Evolutionary conservation across 1,284 basidiomycete species (phyloP).

Genomic region (Ceratobasidium papillatum): DNA sequence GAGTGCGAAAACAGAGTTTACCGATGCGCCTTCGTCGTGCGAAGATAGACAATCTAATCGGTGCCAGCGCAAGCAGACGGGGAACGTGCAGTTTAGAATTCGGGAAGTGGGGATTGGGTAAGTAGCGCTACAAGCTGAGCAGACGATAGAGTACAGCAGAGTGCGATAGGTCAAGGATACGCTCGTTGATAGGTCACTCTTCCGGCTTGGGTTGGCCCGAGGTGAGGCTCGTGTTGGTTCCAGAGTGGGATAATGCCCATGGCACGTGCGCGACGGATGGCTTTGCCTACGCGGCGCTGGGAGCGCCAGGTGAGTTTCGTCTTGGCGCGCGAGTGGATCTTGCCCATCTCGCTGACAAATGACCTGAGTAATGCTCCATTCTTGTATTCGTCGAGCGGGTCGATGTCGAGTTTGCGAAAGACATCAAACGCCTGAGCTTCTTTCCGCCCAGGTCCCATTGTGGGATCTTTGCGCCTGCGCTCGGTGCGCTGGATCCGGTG

Average conservation of each 20-base stretch:
- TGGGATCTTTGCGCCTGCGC: slow-evolving; percentile 43
- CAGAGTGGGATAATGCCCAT: slow-evolving; percentile 85
- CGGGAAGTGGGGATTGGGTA: not conserved
- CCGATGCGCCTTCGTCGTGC: slow-evolving; percentile 29
- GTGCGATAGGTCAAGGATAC: not conserved
- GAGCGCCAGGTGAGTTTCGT: slow-evolving; percentile 83
- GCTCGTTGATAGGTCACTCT: too few relatives aligned
- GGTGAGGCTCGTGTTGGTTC: slow-evolving; percentile 4
- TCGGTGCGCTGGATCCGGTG: slow-evolving; percentile 3
- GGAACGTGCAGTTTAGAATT: slow-evolving; percentile 3
- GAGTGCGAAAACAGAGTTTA: slow-evolving; percentile 11
- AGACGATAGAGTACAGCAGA: not conserved
- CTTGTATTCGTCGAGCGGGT: slow-evolving; percentile 52
- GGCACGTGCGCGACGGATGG: slow-evolving; percentile 89
- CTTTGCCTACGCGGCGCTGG: slow-evolving; percentile 85
- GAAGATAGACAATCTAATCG: not conserved
- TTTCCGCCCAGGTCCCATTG: slow-evolving; percentile 62
- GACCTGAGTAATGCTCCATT: slow-evolving; percentile 74
- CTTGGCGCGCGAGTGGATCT: slow-evolving; percentile 73
- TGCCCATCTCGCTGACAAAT: slow-evolving; percentile 86
- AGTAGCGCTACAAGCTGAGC: not conserved
- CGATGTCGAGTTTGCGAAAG: slow-evolving; percentile 54
- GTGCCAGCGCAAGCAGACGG: not conserved
- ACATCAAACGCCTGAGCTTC: slow-evolving; percentile 67
- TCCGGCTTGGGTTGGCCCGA: too few relatives aligned